phyloP scores from a whole-genome alignment of 176 grass and related monocot genomes.

The Lolium rigidum region DNA sequence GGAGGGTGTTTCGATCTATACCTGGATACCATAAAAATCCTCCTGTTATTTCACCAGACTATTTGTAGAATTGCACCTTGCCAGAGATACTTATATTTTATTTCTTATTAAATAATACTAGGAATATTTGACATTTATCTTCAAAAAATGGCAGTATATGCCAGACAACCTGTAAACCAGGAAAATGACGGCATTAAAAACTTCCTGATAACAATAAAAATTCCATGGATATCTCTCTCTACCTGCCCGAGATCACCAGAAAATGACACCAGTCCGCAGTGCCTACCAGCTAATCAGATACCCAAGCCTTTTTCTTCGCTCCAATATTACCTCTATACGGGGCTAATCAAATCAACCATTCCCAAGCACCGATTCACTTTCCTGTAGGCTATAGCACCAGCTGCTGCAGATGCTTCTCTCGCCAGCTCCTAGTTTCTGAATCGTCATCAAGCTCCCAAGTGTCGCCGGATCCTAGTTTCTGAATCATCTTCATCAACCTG shows the following conservation, averaged over 20 bases:
- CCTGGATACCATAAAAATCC: no score
- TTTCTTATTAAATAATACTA: no score
- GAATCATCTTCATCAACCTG: background rate
- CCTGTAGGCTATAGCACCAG: slow-evolving; percentile 15
- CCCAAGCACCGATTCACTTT: slow-evolving; percentile 1
- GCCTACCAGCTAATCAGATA: slow-evolving; percentile 25
- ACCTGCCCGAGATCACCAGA: slow-evolving; percentile 22
- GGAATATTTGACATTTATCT: no score
- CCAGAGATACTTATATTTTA: no score
- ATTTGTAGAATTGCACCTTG: no score
- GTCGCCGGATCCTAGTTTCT: background rate
- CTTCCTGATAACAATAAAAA: background rate
- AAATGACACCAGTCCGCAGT: slow-evolving; percentile 42
- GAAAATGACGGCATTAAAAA: slow-evolving; percentile 40
- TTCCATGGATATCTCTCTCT: slow-evolving; percentile 7
- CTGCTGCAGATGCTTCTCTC: background rate
- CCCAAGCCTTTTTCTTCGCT: background rate
- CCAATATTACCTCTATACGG: slow-evolving; percentile 33
- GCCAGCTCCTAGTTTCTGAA: slow-evolving; percentile 12
- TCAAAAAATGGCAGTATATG: background rate
- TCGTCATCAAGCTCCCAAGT: slow-evolving; percentile 12
- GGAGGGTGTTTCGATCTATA: no score
- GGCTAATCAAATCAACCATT: background rate
- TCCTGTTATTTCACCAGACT: no score
- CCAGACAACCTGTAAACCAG: slow-evolving; percentile 38